phyloP scores from a whole-genome alignment of 768 basidiomycete species.

The Rhodotorula sphaerocarpa region DNA sequence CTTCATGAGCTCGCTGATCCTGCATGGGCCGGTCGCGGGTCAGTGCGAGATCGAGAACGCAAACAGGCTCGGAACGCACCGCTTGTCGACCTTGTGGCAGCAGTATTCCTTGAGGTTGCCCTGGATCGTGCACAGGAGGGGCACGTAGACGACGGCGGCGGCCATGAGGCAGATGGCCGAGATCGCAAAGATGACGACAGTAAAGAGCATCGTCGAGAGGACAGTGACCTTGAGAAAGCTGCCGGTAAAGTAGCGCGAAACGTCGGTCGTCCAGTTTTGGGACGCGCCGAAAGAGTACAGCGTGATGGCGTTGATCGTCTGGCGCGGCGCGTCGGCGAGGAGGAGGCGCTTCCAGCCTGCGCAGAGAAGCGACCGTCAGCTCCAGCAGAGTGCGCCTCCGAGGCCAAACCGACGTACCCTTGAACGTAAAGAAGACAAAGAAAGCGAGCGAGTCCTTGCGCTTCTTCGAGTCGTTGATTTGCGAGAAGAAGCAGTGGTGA shows the following conservation, averaged over 20 bases:
- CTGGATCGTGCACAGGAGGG: slow-evolving; percentile 88
- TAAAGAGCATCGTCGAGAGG: slow-evolving; percentile 81
- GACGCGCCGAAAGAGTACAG: slow-evolving; percentile 79
- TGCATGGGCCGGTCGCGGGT: slow-evolving; percentile 45
- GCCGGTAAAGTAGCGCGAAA: slow-evolving; percentile 50
- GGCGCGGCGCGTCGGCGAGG: slow-evolving; percentile 90
- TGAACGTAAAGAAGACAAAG: slow-evolving; percentile 99
- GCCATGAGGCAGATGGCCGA: slow-evolving; percentile 70
- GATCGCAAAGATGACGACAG: slow-evolving; percentile 75
- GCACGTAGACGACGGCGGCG: slow-evolving; percentile 82
- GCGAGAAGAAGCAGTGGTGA: slow-evolving; percentile 96
- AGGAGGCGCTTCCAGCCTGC: slow-evolving; percentile 78
- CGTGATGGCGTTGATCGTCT: slow-evolving; percentile 94
- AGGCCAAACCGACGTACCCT: slow-evolving; percentile 56
- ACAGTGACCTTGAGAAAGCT: slow-evolving; percentile 52
- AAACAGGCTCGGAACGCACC: slow-evolving; percentile 40
- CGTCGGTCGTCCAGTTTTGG: slow-evolving; percentile 66
- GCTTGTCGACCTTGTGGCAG: slow-evolving; percentile 98
- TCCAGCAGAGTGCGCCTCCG: background rate
- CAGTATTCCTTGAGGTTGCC: slow-evolving; percentile 99
- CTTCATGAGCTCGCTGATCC: slow-evolving; percentile 87
- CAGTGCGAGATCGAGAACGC: background rate
- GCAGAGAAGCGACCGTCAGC: background rate
- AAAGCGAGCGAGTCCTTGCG: slow-evolving; percentile 95
- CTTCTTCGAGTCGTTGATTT: slow-evolving; percentile 92